Percentiles rank a stretch among this genome's conserved stretches.
Evolutionary conservation across 805 yeast species (phyloP).

Genomic region (Starmerella etchellsii): DNA sequence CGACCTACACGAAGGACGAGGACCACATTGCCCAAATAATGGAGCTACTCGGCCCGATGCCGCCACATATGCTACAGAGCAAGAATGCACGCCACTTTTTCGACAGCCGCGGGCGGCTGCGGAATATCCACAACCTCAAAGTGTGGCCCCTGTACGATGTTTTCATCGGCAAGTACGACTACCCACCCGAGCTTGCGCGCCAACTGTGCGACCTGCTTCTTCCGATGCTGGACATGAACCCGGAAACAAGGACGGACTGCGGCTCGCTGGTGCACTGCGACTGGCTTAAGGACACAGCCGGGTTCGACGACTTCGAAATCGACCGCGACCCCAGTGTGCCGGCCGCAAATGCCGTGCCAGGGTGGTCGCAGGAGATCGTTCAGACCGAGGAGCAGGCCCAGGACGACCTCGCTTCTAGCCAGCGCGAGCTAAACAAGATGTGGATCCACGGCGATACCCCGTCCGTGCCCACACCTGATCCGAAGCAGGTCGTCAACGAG

Average conservation of each 20-base stretch:
- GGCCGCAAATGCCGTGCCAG: conserved; percentile 77
- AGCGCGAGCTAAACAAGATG: conserved; percentile 8
- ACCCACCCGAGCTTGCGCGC: conserved; percentile 51
- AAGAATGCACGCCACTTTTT: conserved; percentile 50
- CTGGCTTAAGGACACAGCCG: conserved; percentile 59
- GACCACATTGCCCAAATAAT: conserved; percentile 94
- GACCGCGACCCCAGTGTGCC: conserved; percentile 62
- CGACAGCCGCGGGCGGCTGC: conserved; percentile 53
- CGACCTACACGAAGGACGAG: conserved; percentile 70
- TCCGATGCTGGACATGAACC: conserved; percentile 75
- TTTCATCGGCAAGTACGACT: conserved; percentile 71
- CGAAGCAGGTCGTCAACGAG: conserved; percentile 2
- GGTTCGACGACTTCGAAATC: conserved; percentile 52
- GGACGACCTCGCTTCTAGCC: conserved; percentile 1
- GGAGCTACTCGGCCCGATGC: conserved; percentile 63
- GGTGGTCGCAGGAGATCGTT: conserved; percentile 65
- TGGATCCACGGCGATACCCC: conserved; percentile 8
- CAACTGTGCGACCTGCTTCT: conserved; percentile 62
- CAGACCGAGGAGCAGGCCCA: background rate
- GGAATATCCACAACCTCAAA: conserved; percentile 67
- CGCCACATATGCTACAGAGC: conserved; percentile 47
- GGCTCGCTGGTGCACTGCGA: conserved; percentile 78
- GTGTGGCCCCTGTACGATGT: conserved; percentile 84
- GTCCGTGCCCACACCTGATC: conserved; percentile 1
- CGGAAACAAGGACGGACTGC: conserved; percentile 79